Evolutionary conservation across 73 alveolate genomes (phyloP).

Genomic region (Symbiodinium pilosum): DNA sequence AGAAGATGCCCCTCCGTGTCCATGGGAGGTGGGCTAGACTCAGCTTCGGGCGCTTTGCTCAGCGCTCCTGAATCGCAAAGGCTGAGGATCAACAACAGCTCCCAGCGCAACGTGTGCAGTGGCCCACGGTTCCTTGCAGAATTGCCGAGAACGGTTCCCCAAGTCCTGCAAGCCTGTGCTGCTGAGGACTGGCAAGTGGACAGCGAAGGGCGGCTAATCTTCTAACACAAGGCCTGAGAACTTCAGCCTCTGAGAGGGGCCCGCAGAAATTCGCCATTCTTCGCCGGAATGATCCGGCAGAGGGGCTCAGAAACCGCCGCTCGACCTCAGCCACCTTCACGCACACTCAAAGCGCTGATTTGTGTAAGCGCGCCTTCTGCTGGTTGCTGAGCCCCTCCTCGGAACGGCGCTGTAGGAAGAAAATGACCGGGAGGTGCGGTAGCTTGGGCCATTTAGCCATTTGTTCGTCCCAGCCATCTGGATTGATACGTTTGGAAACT

Average conservation of each 20-base stretch:
- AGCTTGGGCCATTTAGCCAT: background rate
- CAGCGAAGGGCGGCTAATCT: constrained; percentile 78
- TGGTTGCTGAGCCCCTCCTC: background rate
- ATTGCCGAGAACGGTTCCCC: background rate
- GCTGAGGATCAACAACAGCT: background rate
- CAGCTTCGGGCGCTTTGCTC: no score
- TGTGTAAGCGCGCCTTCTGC: no score
- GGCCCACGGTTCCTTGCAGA: background rate
- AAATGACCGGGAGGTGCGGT: background rate
- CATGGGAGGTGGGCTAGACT: background rate
- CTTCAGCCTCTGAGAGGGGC: background rate
- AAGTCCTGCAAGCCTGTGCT: background rate
- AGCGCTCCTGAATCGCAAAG: no score
- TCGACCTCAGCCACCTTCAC: no score
- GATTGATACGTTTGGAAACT: no score
- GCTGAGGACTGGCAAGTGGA: constrained; percentile 60
- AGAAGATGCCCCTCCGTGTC: background rate
- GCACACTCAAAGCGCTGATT: background rate
- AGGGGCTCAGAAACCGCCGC: background rate
- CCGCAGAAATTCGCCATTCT: background rate
- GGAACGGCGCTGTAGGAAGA: constrained; percentile 2
- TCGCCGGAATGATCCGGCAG: background rate
- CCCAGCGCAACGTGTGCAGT: background rate
- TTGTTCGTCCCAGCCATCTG: background rate
- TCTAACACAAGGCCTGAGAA: background rate